Evolutionary conservation across 176 grass and related monocot species (phyloP), one percentile per base, ranked within the genome.

Genomic region (Calamus simplicifolius): DNA sequence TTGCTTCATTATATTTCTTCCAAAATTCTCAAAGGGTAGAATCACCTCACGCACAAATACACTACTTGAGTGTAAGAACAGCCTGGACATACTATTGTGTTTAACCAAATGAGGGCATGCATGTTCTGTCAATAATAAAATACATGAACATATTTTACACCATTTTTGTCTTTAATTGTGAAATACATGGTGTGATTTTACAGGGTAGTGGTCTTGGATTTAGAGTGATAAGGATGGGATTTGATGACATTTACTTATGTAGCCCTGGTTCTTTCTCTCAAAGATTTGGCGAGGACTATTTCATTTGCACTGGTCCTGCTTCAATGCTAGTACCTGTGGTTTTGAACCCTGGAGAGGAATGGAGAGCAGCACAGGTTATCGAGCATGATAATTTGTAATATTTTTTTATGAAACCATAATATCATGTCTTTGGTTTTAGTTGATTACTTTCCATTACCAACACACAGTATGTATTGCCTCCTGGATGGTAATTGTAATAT

Each of bases 301-400:
- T 97, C 72, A 62, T 97, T 18, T 85, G 83, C 69, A 85, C 87
- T 4, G 92, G 92, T 27, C 69, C 81, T 61, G 92, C 81, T 59
- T 88, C 92, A 18, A 91, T 97, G 72, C 66, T 97, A 16, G 84
- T 97, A 52, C 87, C 92, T 50, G 75, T 97, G 16, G 75, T 91
- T 56, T 69, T 91, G 35, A 72, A 80, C 57, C 75, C 87, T 3
- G 87, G 79, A 16, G 78, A 91, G 25, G 81, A 88, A 75, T 97
- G 87, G 92, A 82, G 59, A 80, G 92, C 69, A 16, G 92, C 92
- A 17, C 87, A 91, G 72, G 84, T 88, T 29, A 91, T 97, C 62
- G 87, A 97, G 62, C 92, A 97, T 78, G 92, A 97, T 72, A 97
- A 97, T 67, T 76, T 97, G 75, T 97, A 88, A 68, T 50, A 59